Conservation (phyloP, 1,139 yeast genomes). For the Candida mesenterica region DNA sequence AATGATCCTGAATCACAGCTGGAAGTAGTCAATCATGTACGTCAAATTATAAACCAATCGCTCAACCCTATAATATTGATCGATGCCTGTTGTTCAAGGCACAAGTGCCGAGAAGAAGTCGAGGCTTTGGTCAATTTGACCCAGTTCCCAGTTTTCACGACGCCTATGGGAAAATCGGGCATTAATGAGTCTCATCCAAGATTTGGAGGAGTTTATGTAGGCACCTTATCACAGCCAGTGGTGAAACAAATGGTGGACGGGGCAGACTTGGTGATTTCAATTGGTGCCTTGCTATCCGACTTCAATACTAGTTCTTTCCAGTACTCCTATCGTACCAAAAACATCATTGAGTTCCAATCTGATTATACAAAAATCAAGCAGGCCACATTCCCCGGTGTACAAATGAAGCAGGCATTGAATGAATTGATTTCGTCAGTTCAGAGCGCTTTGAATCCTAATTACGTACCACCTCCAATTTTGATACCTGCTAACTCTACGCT, state of each 20-base stretch:
- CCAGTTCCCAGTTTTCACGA: conserved; percentile 79
- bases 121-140: conserved; percentile 62
- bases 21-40: conserved; percentile 63
- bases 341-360: conserved; percentile 87
- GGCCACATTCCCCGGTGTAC: conserved; percentile 75
- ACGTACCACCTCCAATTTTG: conserved; percentile 42
- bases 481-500: conserved; percentile 24
- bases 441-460: conserved; percentile 29
- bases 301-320: conserved; percentile 90
- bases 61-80: conserved; percentile 72
- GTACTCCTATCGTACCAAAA: conserved; percentile 74
- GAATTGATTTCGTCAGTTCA: conserved; percentile 41
- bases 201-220: conserved; percentile 86
- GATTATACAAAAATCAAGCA: conserved; percentile 74
- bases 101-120: conserved; percentile 63
- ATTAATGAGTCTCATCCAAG: conserved; percentile 72
- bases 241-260: conserved; percentile 74
- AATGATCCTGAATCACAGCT: conserved; percentile 70
- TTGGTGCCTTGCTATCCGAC: conserved; percentile 83
- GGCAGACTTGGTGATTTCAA: conserved; percentile 72
- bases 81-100: conserved; percentile 87
- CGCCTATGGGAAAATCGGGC: conserved; percentile 89
- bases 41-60: conserved; percentile 53
- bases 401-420: conserved; percentile 68
- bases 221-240: conserved; percentile 72